A percentile compares a stretch with the other conserved stretches of the same genome.
These are phyloP conservation scores for Acmispon strigosus DNA, from an alignment of 306 rosid species.

Conservation along the genomic window DNA sequence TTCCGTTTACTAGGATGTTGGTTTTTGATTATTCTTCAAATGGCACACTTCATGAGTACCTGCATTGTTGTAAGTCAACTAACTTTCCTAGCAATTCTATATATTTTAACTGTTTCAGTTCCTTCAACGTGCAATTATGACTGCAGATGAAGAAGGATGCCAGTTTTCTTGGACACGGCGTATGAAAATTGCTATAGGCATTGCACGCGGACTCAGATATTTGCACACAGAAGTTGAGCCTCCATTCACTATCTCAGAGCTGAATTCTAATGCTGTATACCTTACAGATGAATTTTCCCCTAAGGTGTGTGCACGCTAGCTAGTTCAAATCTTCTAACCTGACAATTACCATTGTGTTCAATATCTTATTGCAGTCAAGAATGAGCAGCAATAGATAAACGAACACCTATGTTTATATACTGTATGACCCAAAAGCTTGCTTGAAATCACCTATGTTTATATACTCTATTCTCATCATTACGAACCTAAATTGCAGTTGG, in stretches of 20 bases:
- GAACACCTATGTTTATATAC: background rate
- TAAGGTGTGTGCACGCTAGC: constrained; percentile 47
- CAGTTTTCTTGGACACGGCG: constrained; percentile 89
- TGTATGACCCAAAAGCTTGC: constrained; percentile 1
- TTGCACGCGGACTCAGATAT: constrained; percentile 82
- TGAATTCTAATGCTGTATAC: constrained; percentile 87
- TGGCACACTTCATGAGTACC: constrained; percentile 85
- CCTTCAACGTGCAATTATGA: constrained; percentile 23
- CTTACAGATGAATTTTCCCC: constrained; percentile 96
- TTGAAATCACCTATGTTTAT: background rate
- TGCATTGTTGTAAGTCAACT: constrained; percentile 74
- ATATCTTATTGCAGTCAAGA: background rate
- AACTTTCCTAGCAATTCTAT: constrained; percentile 1
- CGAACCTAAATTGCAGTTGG: constrained; percentile 50
- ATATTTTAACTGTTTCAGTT: background rate
- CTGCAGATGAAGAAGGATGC: constrained; percentile 81
- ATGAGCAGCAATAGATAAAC: constrained; percentile 3
- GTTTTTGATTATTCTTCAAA: constrained; percentile 93
- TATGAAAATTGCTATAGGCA: constrained; percentile 77
- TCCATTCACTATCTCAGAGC: constrained; percentile 87
- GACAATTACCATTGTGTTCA: background rate
- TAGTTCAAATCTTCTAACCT: constrained; percentile 3
- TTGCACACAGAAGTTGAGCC: constrained; percentile 88
- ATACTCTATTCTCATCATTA: background rate
- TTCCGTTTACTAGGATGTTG: constrained; percentile 91